These are phyloP conservation scores for Colletotrichum simmondsii DNA, from an alignment of 2,329 filamentous ascomycete genomes.

Conservation along the genomic window DNA sequence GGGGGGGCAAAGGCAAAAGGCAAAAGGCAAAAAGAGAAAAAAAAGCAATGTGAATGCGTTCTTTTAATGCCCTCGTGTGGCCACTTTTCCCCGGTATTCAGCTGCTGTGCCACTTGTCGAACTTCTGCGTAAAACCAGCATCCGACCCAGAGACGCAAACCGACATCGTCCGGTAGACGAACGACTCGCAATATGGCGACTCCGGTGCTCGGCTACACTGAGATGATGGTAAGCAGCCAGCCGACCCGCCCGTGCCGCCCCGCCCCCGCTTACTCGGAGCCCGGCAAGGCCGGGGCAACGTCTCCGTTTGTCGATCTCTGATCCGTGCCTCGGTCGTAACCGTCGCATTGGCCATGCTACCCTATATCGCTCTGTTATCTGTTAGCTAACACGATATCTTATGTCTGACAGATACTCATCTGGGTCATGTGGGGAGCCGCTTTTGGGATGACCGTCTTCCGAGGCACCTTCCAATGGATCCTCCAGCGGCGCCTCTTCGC, in stretches of 20 bases:
- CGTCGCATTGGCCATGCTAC: background rate
- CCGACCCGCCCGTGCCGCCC: background rate
- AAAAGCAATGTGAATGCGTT: background rate
- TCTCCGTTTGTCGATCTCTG: background rate
- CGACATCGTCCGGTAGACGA: background rate
- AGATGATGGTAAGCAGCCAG: constrained; percentile 19
- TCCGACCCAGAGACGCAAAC: background rate
- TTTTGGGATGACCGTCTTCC: constrained; percentile 12
- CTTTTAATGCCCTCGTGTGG: background rate
- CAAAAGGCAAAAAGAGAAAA: background rate
- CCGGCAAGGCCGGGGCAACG: background rate
- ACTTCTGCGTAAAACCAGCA: background rate
- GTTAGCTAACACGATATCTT: background rate
- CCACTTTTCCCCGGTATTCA: background rate
- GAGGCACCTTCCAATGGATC: constrained; percentile 23
- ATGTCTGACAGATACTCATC: constrained; percentile 7
- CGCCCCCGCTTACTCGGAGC: background rate
- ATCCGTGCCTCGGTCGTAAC: background rate
- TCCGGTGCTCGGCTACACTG: constrained; percentile 9
- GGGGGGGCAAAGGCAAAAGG: background rate
- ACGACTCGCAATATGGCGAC: constrained; percentile 3
- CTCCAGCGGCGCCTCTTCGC: constrained; percentile 17
- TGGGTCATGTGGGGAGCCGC: constrained; percentile 18
- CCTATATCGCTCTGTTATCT: background rate
- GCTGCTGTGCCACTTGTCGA: background rate